Base-by-base conservation (phyloP, 768 basidiomycete genomes). In the Coprinopsis sp. region DNA sequence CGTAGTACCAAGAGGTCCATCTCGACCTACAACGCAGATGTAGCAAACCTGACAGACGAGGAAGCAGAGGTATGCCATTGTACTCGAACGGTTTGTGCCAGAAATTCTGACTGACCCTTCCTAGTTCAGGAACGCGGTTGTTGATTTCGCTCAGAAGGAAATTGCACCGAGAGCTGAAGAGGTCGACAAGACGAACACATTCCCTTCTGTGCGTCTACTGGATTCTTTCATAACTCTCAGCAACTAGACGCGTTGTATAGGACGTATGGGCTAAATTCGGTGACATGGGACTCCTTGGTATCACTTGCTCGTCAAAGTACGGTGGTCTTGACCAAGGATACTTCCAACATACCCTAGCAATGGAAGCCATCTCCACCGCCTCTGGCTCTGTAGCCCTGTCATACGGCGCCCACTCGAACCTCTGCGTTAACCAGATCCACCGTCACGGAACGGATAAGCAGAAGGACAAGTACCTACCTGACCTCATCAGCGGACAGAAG, bases 311-410 rank as follows among this genome's bases (percentile, higher is more conserved):
- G 10, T 76, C 84, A 30, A 72, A 87, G 56, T 89, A 90, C 53
- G 82, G 84, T n/a, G 93, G 93, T 2, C 71, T 95, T 33, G 81
- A 73, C 2, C 72, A 89, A 51, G 91, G 92, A 2, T 94, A 93
- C 64, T 73, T 93, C 40, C 77, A 91, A 41, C 92, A 93, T 64
- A 87, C 85, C 3, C 74, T 97, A 38, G 93, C 89, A 6, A 96
- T 96, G 93, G 94, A 97, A 69, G 90, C 90, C 51, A 70, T 97
- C 45, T 95, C 93, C 28, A 72, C 81, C 21, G 88, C 90, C 14
- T 95, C 93, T 5, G 94, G 91, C 27, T 92, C 91, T 3, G 87
- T 97, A 22, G 94, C 87, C 2, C 77, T 97, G 5, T 92, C 91
- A 2, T 94, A 94, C 50, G 91, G 89, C 44, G 90, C 91, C 25